phyloP scores from a whole-genome alignment of 2,329 filamentous ascomycete genomes.

The Cryphonectria japonica region DNA sequence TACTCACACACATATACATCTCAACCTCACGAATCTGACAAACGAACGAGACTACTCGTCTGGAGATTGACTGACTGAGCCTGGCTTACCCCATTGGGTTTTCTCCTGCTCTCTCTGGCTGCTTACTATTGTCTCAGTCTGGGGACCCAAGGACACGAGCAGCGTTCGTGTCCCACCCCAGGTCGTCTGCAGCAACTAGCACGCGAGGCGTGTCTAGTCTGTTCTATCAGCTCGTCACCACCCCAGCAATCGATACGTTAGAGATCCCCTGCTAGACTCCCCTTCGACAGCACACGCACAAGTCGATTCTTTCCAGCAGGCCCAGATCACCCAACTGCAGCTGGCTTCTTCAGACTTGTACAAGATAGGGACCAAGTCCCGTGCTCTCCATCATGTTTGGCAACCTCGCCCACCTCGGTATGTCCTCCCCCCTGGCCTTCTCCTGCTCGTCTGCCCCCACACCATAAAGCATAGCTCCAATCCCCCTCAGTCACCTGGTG shows the following conservation, averaged over 20 bases:
- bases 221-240: background rate
- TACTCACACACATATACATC: background rate
- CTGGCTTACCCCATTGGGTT: background rate
- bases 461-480: background rate
- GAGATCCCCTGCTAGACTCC: background rate
- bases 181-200: background rate
- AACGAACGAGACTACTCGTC: background rate
- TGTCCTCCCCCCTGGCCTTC: slow-evolving; percentile 33
- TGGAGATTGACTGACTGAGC: background rate
- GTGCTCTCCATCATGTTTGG: slow-evolving; percentile 45
- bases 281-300: background rate
- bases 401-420: slow-evolving; percentile 45
- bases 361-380: background rate
- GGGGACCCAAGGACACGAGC: background rate
- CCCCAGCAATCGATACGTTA: background rate
- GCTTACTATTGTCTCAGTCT: background rate
- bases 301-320: background rate
- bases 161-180: background rate
- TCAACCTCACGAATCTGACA: background rate
- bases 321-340: background rate
- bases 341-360: too few relatives aligned
- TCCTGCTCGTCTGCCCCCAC: slow-evolving; percentile 1
- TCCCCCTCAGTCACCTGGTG: background rate
- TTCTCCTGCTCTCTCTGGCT: background rate
- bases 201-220: background rate